These are phyloP conservation scores for Luvunga scandens DNA, from an alignment of 345 rosid genomes.

Conservation along the genomic window DNA sequence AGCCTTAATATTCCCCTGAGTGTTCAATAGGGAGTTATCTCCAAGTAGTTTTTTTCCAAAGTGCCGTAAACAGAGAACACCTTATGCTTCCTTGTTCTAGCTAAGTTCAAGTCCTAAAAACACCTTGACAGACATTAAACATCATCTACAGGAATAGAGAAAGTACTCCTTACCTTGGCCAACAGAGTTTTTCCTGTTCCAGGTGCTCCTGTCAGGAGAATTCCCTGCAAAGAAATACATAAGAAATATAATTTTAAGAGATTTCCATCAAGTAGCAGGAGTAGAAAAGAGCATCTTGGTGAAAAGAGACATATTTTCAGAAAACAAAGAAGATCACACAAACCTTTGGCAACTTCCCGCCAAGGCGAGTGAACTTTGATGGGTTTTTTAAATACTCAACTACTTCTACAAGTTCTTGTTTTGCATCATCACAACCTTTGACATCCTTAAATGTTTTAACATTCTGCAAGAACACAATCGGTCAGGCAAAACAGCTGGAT, in stretches of 20 bases:
- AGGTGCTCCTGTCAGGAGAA: conserved; percentile 98
- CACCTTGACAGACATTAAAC: neutral
- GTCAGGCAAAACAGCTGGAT: conserved; percentile 16
- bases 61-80: neutral
- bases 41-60: no score
- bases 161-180: conserved; percentile 65
- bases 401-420: conserved; percentile 98
- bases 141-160: neutral
- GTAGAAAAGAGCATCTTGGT: neutral
- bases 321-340: conserved; percentile 17
- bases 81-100: neutral
- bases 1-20: no score
- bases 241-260: neutral
- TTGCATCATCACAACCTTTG: conserved; percentile 99
- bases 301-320: neutral
- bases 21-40: no score
- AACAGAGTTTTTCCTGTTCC: conserved; percentile 98
- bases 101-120: neutral
- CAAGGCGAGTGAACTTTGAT: conserved; percentile 93
- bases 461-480: conserved; percentile 55
- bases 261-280: neutral
- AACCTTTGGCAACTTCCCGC: conserved; percentile 99
- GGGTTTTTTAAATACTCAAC: conserved; percentile 97
- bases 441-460: conserved; percentile 99
- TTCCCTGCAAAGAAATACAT: conserved; percentile 60